These are phyloP conservation scores for Passalora sequoiae DNA, from an alignment of 2,329 filamentous ascomycete species.

Conservation along the genomic window DNA sequence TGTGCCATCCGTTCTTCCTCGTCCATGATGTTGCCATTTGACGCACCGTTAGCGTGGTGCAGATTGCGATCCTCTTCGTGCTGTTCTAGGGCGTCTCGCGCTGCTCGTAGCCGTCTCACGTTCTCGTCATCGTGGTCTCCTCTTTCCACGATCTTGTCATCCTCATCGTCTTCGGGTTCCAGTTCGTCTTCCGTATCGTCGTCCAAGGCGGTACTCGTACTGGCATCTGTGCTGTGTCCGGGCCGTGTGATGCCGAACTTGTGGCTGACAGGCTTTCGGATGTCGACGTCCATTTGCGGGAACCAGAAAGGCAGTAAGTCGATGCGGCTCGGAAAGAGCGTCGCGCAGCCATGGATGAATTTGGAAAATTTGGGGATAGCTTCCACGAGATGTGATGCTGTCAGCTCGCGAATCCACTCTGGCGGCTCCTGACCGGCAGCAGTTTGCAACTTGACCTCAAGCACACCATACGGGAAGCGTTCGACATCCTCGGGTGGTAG, in stretches of 20 bases:
- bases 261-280: conserved; percentile 83
- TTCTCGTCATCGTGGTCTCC: conserved; percentile 39
- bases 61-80: conserved; percentile 47
- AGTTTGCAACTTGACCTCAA: conserved; percentile 97
- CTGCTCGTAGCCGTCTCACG: conserved; percentile 46
- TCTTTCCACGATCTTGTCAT: conserved; percentile 49
- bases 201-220: conserved; percentile 71
- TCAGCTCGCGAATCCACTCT: conserved; percentile 92
- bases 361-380: conserved; percentile 99
- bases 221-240: conserved; percentile 66
- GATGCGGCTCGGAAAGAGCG: conserved; percentile 79
- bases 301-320: conserved; percentile 93
- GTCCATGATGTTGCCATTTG: conserved; percentile 51
- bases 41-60: conserved; percentile 39
- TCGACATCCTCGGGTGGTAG: conserved; percentile 78
- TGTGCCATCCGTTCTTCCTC: conserved; percentile 76
- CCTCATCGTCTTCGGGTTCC: conserved; percentile 44
- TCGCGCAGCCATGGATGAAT: conserved; percentile 93
- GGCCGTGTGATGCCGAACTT: conserved; percentile 86
- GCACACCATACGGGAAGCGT: conserved; percentile 88
- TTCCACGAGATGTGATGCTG: conserved; percentile 88
- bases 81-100: conserved; percentile 47
- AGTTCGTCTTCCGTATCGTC: conserved; percentile 67
- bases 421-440: conserved; percentile 92
- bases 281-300: conserved; percentile 97